A percentile compares a stretch with the other conserved stretches of the same genome.
Conservation (phyloP, 75 land plant species). For the Cryptomeria japonica region DNA sequence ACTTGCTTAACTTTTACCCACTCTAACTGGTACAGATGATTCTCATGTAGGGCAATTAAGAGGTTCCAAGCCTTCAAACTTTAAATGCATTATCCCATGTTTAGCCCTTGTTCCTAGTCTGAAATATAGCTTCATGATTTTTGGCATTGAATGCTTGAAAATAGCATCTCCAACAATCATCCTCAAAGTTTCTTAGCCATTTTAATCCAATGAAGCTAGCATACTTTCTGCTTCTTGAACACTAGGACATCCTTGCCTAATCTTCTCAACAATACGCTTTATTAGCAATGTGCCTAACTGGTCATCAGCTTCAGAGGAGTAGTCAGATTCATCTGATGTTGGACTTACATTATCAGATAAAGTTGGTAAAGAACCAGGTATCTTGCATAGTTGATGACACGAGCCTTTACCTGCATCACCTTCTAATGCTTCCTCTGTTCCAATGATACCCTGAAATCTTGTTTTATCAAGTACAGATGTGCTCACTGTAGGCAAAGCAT, state of each 20-base stretch:
- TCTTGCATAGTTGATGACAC: conserved; percentile 30
- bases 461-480: conserved; percentile 28
- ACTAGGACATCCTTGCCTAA: conserved; percentile 63
- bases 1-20: neutral
- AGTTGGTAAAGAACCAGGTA: conserved; percentile 15
- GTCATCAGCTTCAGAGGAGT: conserved; percentile 31
- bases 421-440: conserved; percentile 16
- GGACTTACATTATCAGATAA: neutral
- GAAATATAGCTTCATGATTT: neutral
- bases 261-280: conserved; percentile 76
- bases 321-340: conserved; percentile 14
- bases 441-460: conserved; percentile 24
- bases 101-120: neutral
- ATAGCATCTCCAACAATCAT: neutral
- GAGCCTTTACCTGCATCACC: conserved; percentile 15
- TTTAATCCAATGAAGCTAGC: conserved; percentile 41
- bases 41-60: neutral
- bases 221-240: conserved; percentile 54
- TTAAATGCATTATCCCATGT: neutral
- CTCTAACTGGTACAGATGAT: neutral
- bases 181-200: conserved; percentile 1
- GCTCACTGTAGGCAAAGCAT: conserved; percentile 10
- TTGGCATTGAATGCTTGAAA: neutral
- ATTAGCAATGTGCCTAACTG: conserved; percentile 49
- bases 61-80: neutral